These are phyloP conservation scores for Ilyonectria robusta DNA, from an alignment of 2,329 filamentous ascomycete genomes.

Conservation along the genomic window DNA sequence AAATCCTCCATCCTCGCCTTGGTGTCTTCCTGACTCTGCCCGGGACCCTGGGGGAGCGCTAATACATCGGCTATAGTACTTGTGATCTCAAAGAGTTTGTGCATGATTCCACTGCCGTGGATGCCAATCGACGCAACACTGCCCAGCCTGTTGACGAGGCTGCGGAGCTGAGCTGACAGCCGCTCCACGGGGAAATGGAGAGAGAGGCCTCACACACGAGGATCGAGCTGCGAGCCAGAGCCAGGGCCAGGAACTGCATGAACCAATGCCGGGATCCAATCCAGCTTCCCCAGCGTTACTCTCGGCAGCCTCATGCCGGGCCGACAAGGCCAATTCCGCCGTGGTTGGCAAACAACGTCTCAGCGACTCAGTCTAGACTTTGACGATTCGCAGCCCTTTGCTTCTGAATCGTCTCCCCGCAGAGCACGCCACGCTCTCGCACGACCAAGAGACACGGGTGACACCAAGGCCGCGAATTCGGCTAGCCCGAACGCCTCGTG, in stretches of 20 bases:
- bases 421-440: background rate
- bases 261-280: constrained; percentile 6
- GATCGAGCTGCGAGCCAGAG: background rate
- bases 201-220: constrained; percentile 43
- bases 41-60: constrained; percentile 61
- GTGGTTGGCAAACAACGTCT: too few species aligned
- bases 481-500: constrained; percentile 13
- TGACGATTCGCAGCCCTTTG: background rate
- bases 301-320: constrained; percentile 7
- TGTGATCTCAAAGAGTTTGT: constrained; percentile 73
- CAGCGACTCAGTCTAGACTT: too few species aligned
- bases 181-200: constrained; percentile 57
- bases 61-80: constrained; percentile 73
- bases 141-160: constrained; percentile 53
- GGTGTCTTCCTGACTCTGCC: constrained; percentile 58
- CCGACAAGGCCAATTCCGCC: constrained; percentile 6
- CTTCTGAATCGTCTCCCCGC: background rate
- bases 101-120: constrained; percentile 69
- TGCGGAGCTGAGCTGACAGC: constrained; percentile 56
- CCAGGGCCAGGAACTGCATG: background rate
- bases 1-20: constrained; percentile 67
- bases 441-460: background rate
- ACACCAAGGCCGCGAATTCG: constrained; percentile 16
- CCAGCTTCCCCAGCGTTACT: background rate
- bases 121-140: constrained; percentile 63